phyloP scores from a whole-genome alignment of 2,329 filamentous ascomycete genomes.

The Xylariaceae sp. region DNA sequence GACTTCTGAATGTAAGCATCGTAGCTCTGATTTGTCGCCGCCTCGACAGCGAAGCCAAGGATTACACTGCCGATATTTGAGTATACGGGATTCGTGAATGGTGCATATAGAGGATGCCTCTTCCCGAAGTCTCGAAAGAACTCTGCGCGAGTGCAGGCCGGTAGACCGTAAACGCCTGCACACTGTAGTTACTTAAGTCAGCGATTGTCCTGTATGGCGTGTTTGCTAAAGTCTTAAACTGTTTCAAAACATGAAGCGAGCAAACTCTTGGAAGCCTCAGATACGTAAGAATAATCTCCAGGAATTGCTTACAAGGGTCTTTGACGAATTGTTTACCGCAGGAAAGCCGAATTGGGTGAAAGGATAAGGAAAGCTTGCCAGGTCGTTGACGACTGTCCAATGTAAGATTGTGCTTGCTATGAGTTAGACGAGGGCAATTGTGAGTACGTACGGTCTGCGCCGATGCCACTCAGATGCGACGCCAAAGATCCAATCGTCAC shows the following conservation, averaged over 20 bases:
- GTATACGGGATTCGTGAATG: constrained; percentile 26
- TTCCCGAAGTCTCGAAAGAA: constrained; percentile 30
- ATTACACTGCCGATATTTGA: constrained; percentile 26
- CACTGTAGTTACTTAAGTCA: constrained; percentile 3
- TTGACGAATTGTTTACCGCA: constrained; percentile 16
- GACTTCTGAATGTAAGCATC: constrained; percentile 20
- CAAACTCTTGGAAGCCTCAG: too few relatives aligned
- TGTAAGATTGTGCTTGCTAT: constrained; percentile 12
- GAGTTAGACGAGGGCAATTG: not conserved
- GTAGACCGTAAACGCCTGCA: constrained; percentile 24
- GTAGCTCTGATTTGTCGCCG: constrained; percentile 23
- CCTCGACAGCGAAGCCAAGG: constrained; percentile 23
- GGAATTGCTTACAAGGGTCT: constrained; percentile 8
- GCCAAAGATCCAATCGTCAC: constrained; percentile 24
- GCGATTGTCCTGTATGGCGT: too few relatives aligned
- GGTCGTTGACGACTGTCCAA: constrained; percentile 20
- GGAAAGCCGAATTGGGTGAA: constrained; percentile 24
- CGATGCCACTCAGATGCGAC: constrained; percentile 28
- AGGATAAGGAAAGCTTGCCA: constrained; percentile 19
- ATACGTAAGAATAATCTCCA: too few relatives aligned
- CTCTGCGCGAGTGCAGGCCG: constrained; percentile 21
- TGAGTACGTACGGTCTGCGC: constrained; percentile 19
- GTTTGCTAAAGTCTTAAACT: too few relatives aligned
- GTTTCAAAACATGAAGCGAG: too few relatives aligned
- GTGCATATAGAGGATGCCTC: constrained; percentile 24